Conservation (phyloP, 768 basidiomycete species). For the Tylopilus plumbeoviolaceoides region DNA sequence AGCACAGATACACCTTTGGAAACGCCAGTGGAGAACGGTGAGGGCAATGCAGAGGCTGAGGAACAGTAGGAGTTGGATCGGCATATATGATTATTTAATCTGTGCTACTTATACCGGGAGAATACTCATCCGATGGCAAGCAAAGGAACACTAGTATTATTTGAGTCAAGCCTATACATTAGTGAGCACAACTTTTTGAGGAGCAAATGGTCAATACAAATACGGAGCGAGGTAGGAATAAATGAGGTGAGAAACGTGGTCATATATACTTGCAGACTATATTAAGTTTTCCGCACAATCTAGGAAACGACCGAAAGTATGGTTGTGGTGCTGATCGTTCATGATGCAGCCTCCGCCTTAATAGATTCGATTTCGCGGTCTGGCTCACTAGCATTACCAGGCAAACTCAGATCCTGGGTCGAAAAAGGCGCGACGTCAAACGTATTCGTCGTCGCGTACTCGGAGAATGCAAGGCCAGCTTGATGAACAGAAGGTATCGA, state of each 20-base stretch:
- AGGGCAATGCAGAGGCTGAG: constrained; percentile 37
- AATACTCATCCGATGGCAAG: constrained; percentile 11
- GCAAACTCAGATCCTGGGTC: constrained; percentile 61
- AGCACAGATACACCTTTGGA: constrained; percentile 44
- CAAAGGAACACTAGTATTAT: constrained; percentile 27
- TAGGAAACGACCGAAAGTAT: constrained; percentile 22
- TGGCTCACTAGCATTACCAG: constrained; percentile 52
- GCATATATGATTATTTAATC: constrained; percentile 15
- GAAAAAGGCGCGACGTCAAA: constrained; percentile 73
- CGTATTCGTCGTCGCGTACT: constrained; percentile 58
- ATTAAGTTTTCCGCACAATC: constrained; percentile 29
- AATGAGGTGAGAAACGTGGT: constrained; percentile 30
- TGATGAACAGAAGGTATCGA: constrained; percentile 55
- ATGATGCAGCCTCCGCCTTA: constrained; percentile 56
- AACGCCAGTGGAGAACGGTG: constrained; percentile 40
- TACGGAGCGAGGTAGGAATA: constrained; percentile 38
- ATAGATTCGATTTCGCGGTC: constrained; percentile 62
- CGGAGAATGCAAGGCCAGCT: constrained; percentile 64
- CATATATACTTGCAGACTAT: constrained; percentile 26
- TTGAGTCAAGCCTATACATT: constrained; percentile 33
- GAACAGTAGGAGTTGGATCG: constrained; percentile 20
- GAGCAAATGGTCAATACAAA: constrained; percentile 34
- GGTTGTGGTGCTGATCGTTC: constrained; percentile 18
- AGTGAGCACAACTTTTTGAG: constrained; percentile 33
- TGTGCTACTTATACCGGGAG: constrained; percentile 17